Conservation (phyloP, 345 rosid genomes). For the thale cress (Arabidopsis thaliana) region DNA sequence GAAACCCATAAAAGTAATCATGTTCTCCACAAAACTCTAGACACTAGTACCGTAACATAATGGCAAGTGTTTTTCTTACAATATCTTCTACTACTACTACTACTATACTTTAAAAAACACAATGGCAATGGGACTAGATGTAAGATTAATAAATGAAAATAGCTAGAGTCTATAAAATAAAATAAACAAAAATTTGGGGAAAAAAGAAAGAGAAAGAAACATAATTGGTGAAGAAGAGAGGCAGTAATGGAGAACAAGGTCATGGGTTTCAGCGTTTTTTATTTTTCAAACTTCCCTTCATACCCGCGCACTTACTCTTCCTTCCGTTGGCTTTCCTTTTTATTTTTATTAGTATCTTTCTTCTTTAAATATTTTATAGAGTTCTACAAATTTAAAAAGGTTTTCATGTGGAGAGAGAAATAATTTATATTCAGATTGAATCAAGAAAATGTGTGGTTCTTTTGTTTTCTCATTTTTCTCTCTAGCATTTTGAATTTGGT, state of each 20-base stretch:
- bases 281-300: constrained; percentile 59
- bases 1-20: constrained; percentile 42
- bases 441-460: background rate
- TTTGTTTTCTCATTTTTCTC: background rate
- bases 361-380: background rate
- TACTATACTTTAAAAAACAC: background rate
- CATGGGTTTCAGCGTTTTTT: constrained; percentile 66
- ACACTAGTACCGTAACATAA: constrained; percentile 37
- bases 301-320: constrained; percentile 62
- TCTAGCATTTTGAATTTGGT: constrained; percentile 7
- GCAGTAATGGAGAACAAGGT: constrained; percentile 34
- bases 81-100: background rate
- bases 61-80: constrained; percentile 27
- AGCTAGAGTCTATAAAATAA: background rate
- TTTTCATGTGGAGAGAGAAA: constrained; percentile 34
- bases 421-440: background rate
- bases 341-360: background rate
- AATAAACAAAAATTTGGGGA: background rate
- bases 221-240: constrained; percentile 27
- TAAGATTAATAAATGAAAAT: too few species aligned
- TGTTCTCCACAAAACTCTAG: constrained; percentile 41
- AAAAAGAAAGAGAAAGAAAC: constrained; percentile 13
- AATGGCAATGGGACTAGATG: too few species aligned
- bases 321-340: constrained; percentile 56
- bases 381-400: background rate